These are phyloP conservation scores for Myxozyma monticola DNA, from an alignment of 805 yeast genomes.

Conservation along the genomic window DNA sequence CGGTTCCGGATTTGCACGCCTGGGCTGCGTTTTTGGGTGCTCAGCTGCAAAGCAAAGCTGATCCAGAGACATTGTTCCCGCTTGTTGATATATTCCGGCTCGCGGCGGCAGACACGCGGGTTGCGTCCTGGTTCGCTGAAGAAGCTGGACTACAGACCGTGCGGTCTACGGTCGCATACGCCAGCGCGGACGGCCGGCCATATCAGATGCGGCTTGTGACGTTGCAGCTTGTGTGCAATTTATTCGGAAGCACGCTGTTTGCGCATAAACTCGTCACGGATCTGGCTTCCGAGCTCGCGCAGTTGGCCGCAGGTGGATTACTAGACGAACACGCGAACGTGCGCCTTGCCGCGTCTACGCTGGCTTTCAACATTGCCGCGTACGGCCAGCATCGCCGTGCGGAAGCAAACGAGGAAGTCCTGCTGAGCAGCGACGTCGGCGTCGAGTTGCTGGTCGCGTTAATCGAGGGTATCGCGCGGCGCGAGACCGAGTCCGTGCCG, in stretches of 20 bases:
- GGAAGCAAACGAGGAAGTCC: slow-evolving; percentile 8
- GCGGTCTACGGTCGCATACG: slow-evolving; percentile 7
- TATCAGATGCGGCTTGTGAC: slow-evolving; percentile 32
- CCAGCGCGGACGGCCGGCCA: slow-evolving; percentile 12
- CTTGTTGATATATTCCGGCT: slow-evolving; percentile 32
- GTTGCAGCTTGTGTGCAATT: slow-evolving; percentile 31
- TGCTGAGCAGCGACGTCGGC: slow-evolving; percentile 15
- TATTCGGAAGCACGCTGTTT: slow-evolving; percentile 20
- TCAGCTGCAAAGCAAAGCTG: too few species aligned
- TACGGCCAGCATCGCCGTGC: slow-evolving; percentile 18
- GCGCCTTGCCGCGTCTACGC: slow-evolving; percentile 30
- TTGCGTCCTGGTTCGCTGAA: slow-evolving; percentile 34
- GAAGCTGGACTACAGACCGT: slow-evolving; percentile 21
- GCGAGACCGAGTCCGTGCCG: slow-evolving; percentile 26
- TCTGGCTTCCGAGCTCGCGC: slow-evolving; percentile 13
- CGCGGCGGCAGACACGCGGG: slow-evolving; percentile 32
- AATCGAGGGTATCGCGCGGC: slow-evolving; percentile 23
- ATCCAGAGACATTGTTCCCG: slow-evolving; percentile 30
- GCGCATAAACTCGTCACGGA: slow-evolving; percentile 14
- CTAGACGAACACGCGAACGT: slow-evolving; percentile 28
- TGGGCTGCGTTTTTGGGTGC: slow-evolving; percentile 15
- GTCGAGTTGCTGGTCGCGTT: slow-evolving; percentile 29
- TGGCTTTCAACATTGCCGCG: slow-evolving; percentile 29
- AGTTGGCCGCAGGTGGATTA: slow-evolving; percentile 18
- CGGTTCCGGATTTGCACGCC: slow-evolving; percentile 22